These are phyloP conservation scores for Solanum lignicaule DNA, from an alignment of 257 asterid species.

Conservation along the genomic window DNA sequence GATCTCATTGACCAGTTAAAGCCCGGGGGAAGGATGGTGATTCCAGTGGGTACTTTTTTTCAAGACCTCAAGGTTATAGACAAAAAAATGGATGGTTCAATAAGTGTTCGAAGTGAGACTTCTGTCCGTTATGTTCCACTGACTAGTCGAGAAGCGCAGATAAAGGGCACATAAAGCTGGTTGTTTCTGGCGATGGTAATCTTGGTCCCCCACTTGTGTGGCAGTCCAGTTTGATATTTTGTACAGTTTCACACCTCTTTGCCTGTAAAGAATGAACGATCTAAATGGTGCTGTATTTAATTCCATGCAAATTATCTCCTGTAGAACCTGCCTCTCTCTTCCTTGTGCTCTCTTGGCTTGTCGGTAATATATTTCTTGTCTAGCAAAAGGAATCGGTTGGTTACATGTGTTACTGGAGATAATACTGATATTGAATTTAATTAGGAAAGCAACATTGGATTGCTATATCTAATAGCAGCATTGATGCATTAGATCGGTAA, in stretches of 20 bases:
- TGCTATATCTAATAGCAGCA: background rate
- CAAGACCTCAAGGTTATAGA: slow-evolving; percentile 89
- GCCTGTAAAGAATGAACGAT: background rate
- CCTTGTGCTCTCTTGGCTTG: background rate
- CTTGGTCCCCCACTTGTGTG: background rate
- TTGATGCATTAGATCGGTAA: background rate
- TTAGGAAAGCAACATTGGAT: background rate
- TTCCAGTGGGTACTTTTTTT: slow-evolving; percentile 73
- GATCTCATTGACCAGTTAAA: slow-evolving; percentile 75
- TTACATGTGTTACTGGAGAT: background rate
- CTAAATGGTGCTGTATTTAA: background rate
- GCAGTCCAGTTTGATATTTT: background rate
- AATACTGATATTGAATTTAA: background rate
- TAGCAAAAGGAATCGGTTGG: background rate
- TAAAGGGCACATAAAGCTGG: slow-evolving; percentile 27
- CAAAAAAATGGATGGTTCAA: slow-evolving; percentile 55
- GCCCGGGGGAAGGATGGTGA: slow-evolving; percentile 94
- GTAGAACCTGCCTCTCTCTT: too few species aligned
- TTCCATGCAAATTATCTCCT: background rate
- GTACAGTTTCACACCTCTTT: background rate
- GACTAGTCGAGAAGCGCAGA: slow-evolving; percentile 78
- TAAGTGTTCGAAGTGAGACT: slow-evolving; percentile 51
- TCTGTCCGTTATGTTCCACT: slow-evolving; percentile 86
- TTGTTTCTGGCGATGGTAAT: background rate
- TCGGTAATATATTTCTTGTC: background rate